phyloP scores from a whole-genome alignment of 2,329 filamentous ascomycete species.

The Neonectria ditissima region DNA sequence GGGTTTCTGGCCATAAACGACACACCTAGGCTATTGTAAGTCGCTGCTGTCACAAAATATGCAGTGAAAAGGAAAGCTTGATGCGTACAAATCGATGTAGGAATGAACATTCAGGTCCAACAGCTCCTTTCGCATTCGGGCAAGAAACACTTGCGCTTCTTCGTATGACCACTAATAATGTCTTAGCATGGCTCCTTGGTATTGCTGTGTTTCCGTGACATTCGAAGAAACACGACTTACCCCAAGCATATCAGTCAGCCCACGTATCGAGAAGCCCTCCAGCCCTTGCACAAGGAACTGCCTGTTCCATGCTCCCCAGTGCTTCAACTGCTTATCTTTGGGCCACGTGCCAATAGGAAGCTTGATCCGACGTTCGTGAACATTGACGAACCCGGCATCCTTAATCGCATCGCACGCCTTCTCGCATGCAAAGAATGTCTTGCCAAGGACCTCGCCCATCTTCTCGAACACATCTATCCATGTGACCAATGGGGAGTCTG shows the following conservation, averaged over 20 bases:
- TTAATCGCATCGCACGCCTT: constrained; percentile 28
- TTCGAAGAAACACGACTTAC: constrained; percentile 10
- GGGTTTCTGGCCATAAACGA: neutral
- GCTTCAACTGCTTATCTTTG: constrained; percentile 42
- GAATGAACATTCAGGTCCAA: constrained; percentile 16
- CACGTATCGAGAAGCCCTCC: constrained; percentile 38
- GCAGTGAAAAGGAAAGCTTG: neutral
- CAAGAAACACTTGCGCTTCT: constrained; percentile 22
- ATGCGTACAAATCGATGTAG: neutral
- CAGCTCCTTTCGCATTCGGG: constrained; percentile 19
- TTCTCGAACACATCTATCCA: constrained; percentile 38
- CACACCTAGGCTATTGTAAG: neutral
- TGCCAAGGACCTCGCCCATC: constrained; percentile 31
- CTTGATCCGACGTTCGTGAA: constrained; percentile 31
- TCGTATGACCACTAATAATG: constrained; percentile 16
- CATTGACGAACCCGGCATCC: constrained; percentile 36
- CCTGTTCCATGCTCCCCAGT: constrained; percentile 36
- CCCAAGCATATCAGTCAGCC: constrained; percentile 31
- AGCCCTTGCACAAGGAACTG: constrained; percentile 34
- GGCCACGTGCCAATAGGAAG: constrained; percentile 42
- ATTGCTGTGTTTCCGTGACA: neutral
- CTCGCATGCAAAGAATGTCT: constrained; percentile 33
- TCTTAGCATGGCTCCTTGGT: neutral
- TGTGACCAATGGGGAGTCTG: constrained; percentile 29
- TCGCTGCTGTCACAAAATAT: neutral